phyloP scores from a whole-genome alignment of 345 rosid genomes.

The Gossypioides kirkii region DNA sequence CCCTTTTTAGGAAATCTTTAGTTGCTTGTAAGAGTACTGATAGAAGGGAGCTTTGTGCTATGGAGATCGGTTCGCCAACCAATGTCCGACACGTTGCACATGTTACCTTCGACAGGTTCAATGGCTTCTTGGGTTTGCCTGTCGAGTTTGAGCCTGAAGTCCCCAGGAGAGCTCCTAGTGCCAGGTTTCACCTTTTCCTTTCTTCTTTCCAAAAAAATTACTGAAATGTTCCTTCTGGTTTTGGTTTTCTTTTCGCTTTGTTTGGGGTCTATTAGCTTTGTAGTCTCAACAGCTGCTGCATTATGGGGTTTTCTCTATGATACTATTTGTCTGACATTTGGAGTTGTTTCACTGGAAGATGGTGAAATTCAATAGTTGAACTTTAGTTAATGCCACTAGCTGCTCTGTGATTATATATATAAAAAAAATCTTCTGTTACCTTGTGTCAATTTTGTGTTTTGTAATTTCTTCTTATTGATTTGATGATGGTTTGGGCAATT shows the following conservation, averaged over 20 bases:
- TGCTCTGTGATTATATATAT: not conserved
- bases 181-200: slow-evolving; percentile 40
- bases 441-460: not conserved
- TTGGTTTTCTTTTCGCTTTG: not conserved
- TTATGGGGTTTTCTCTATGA: not conserved
- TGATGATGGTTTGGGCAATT: not conserved
- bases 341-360: not conserved
- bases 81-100: slow-evolving; percentile 83
- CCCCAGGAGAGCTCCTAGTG: slow-evolving; percentile 78
- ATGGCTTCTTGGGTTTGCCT: slow-evolving; percentile 90
- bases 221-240: slow-evolving; percentile 6
- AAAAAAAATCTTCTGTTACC: not conserved
- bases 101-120: slow-evolving; percentile 90
- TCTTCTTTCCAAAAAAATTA: not conserved
- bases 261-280: not conserved
- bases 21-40: slow-evolving; percentile 51
- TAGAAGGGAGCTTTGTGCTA: slow-evolving; percentile 49
- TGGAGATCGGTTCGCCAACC: slow-evolving; percentile 89
- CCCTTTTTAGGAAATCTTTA: slow-evolving; percentile 70
- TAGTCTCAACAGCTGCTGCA: not conserved
- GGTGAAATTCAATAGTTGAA: not conserved
- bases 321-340: not conserved
- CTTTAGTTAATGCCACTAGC: not conserved
- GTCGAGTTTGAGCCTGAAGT: slow-evolving; percentile 90
- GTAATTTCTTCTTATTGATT: not conserved